A percentile compares a stretch with the other conserved stretches of the same genome.
These are phyloP conservation scores for Oldenlandia corymbosa DNA, from an alignment of 257 asterid species.

Conservation along the genomic window DNA sequence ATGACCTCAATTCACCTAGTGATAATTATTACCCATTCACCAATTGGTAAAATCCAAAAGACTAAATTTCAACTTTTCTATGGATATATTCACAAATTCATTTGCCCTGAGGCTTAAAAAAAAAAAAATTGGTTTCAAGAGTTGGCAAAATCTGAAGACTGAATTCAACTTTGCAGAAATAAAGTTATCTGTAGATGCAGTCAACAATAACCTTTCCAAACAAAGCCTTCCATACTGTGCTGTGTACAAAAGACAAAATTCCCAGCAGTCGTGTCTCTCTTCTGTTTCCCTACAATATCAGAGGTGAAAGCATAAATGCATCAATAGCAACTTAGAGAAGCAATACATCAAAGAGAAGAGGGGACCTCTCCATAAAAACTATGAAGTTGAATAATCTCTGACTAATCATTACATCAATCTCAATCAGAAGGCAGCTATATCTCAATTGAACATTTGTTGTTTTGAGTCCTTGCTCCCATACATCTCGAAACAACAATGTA, in stretches of 20 bases:
- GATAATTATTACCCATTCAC: too few species aligned
- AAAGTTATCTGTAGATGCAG: background rate
- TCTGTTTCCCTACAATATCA: constrained; percentile 63
- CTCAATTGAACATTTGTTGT: background rate
- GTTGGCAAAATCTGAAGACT: too few species aligned
- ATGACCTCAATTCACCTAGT: too few species aligned
- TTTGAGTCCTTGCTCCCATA: too few species aligned
- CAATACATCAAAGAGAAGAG: background rate
- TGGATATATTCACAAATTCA: too few species aligned
- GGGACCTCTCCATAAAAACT: background rate
- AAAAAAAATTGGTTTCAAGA: too few species aligned
- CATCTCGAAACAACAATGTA: too few species aligned
- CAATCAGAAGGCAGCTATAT: background rate
- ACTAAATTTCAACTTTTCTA: too few species aligned
- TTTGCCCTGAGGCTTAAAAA: too few species aligned
- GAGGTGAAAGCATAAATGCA: background rate
- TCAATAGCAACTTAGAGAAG: background rate
- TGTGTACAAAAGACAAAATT: constrained; percentile 77
- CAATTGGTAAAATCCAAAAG: too few species aligned
- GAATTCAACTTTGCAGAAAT: too few species aligned
- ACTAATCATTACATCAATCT: background rate
- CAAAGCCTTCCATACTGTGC: constrained; percentile 91
- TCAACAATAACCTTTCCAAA: constrained; percentile 62
- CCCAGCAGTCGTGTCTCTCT: constrained; percentile 87
- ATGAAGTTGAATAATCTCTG: background rate